Conservation (phyloP, 2,329 filamentous ascomycete species). For the Nannizzia gypsea region DNA sequence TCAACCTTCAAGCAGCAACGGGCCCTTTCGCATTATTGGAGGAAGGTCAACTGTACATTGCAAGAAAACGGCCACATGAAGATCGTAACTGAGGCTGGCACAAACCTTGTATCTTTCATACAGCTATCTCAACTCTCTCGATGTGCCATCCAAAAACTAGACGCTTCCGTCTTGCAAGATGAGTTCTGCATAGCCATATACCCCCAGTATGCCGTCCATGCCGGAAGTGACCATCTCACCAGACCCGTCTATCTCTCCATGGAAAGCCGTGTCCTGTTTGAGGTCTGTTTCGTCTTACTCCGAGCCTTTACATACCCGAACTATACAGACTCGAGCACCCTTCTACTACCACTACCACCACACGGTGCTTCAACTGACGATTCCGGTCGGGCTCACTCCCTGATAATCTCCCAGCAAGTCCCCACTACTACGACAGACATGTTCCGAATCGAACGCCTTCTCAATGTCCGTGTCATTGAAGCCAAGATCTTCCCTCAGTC, state of each 20-base stretch:
- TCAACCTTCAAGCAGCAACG: conserved; percentile 46
- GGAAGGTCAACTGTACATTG: conserved; percentile 79
- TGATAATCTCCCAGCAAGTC: conserved; percentile 18
- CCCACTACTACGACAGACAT: conserved; percentile 42
- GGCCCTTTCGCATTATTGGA: conserved; percentile 54
- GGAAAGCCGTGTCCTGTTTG: conserved; percentile 79
- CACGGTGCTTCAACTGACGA: conserved; percentile 33
- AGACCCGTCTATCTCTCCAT: conserved; percentile 83
- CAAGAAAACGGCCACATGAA: conserved; percentile 93
- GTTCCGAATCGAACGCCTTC: conserved; percentile 53
- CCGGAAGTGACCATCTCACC: conserved; percentile 61
- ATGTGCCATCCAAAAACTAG: conserved; percentile 79
- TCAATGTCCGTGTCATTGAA: conserved; percentile 50
- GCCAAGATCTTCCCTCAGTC: conserved; percentile 41
- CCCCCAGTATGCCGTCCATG: conserved; percentile 71
- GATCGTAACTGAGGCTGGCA: conserved; percentile 74
- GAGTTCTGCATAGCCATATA: conserved; percentile 94
- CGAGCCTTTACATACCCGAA: conserved; percentile 88
- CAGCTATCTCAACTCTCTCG: conserved; percentile 81
- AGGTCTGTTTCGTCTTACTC: conserved; percentile 91
- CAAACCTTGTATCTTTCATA: conserved; percentile 66
- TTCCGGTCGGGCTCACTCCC: conserved; percentile 24
- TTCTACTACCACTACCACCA: conserved; percentile 4
- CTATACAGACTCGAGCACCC: conserved; percentile 59
- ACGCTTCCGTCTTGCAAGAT: conserved; percentile 80